Base-by-base conservation (phyloP, 305 asterid genomes). In the Rubia tinctorum region DNA sequence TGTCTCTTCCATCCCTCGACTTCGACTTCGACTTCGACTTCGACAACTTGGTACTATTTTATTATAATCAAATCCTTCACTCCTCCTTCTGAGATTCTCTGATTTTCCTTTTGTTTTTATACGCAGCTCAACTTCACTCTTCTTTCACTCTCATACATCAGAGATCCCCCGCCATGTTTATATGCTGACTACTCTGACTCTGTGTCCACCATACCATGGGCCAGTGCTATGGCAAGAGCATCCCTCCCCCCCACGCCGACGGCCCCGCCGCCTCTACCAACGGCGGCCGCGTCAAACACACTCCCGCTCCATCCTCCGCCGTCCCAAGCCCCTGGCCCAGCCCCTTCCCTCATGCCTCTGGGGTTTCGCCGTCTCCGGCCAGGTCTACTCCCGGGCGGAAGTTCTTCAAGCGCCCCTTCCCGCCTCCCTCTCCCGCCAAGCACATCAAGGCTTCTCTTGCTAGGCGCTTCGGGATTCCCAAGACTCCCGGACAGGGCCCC, bases 371-470 rank as follows among this genome's bases (percentile, higher is more conserved):
- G 0, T 92, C 98, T 7, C 96, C 97, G 5, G 90, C 95, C 4
- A 84, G 96, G 93, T 92, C 98, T 1, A 90, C 98, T 55, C 98
- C 98, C 2, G 80, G 80, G 5, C 79, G 88, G 81, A 85, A 88
- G 53, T 93, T 93, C 73, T 91, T 93, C 72, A 91, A 84, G 79
- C 84, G 88, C 2, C 96, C 96, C 2, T 93, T 93, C 67, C 98
- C 96, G 2, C 96, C 98, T 37, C 98, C 98, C 0, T 93, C 98
- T 4, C 97, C 98, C 51, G 98, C 97, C 47, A 93, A 91, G 91
- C 98, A 93, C 75, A 93, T 93, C 73, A 87, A 92, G 86, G 97
- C 97, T 30, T 93, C 98, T 18, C 82, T 85, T 7, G 86, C 89
- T 30, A 84, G 96, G 78, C 85, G 91, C 80, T 85, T 93, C 75